Evolutionary conservation across 495 filamentous ascomycete species (phyloP), one percentile per base, ranked within the genome.

Genomic region (Tuber borchii): DNA sequence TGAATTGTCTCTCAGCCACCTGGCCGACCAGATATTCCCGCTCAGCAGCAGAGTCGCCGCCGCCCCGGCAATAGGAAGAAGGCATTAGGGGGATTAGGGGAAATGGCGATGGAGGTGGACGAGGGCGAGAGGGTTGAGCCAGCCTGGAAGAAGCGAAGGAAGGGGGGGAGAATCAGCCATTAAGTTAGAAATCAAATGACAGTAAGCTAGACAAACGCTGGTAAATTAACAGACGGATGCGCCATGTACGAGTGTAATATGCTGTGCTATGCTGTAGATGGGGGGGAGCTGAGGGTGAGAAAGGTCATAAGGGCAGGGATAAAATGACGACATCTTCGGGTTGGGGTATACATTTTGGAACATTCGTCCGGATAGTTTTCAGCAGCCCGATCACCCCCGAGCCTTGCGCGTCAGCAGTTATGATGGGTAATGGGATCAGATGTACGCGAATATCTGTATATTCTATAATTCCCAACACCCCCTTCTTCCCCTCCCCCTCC

Each of bases 1-100:
- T 98, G 84, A 99, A 97, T 85, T 92, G 91, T 48, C 74, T 73
- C 48, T 73, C 71, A 16, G 40, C 68, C 40, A 71, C 39, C 45
- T 65, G 77, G 16, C 45, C 40, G 31, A 42, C 34, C 22, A 70
- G 26, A 12, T 19, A 34, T 19, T 34, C 56, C 26, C 26, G 26
- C 26, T 17, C 56, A 65, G 26, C 56, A 65, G 56, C 26, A 65
- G 56, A 65, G 56, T 26, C 26, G 10, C 26, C 56, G 26, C 14
- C 6, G 14, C 14, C 31, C 56, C 14, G 26, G 17, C 14, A 12
- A 65, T 65, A 10, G 12, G 56, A 34, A 17, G 56, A 65, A 65
- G 26, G 26, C 56, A 65, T 65, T 16, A 31, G 14, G 2, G 56
- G 26, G 12, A 65, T 17, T 19, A 65, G 31, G 31, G 56, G 56